Evolutionary conservation across 2,329 filamentous ascomycete species (phyloP), one percentile per base, ranked within the genome.

Genomic region (Neophaeococcomyces mojaviensis): DNA sequence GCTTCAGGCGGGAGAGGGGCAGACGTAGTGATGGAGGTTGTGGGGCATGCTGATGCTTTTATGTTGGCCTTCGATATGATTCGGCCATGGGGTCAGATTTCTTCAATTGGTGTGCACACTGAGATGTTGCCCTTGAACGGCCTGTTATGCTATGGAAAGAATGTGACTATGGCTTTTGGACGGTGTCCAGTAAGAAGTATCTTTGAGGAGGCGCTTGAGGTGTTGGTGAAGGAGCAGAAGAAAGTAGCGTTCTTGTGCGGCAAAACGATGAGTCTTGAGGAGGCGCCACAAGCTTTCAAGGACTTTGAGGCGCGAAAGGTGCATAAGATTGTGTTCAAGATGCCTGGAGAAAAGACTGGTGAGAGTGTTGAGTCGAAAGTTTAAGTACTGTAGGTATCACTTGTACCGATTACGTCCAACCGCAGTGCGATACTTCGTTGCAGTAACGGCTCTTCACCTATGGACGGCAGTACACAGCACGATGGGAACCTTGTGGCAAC

Each of bases 1-100:
- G 56, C 67, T 12, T 81, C 82, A 41, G 73, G 67, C 1, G 77
- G 72, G 0, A 50, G 98, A 71, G 28, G 90, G 86, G 16, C 82
- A 88, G 28, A 97, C 75, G 63, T 58, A 1, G 55, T 55, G 15
- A 46, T 58, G 16, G 55, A 58, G 34, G 44, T 53, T 13, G 55
- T 58, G 18, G 55, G 55, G 0, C 55, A 55, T 24, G 32, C 48
- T 9, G 53, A 56, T 39, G 55, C 55, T 3, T 53, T 58, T 47
- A 52, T 49, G 49, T 42, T 58, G 10, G 55, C 49, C 12, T 55
- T 58, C 40, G 53, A 58, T 40, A 48, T 57, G 51, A 53, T 58
- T 31, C 46, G 55, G 12, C 55, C 55, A 2, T 58, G 46, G 44
- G 55, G 55, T 19, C 45, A 54, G 46, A 57, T 58, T 46, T 50